phyloP scores from a whole-genome alignment of 306 rosid species.

The Dalbergia cultrata region DNA sequence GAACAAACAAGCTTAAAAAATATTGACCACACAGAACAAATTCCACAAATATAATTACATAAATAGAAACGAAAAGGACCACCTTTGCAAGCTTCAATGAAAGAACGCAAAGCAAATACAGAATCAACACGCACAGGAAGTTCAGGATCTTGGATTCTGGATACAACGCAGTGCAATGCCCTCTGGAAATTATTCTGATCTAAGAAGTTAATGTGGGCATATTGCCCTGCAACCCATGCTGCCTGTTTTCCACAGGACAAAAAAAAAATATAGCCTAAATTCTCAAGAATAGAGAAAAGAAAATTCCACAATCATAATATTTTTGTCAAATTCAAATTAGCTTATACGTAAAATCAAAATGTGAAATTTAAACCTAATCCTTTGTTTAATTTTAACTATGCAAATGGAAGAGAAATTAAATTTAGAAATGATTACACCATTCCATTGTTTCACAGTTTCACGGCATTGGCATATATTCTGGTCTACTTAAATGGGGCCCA shows the following conservation, averaged over 20 bases:
- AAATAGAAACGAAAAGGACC: background rate
- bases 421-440: background rate
- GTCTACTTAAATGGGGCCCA: background rate
- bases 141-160: constrained; percentile 91
- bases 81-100: constrained; percentile 98
- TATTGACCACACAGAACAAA: background rate
- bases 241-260: constrained; percentile 64
- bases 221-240: constrained; percentile 99
- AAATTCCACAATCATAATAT: background rate
- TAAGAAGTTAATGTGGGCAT: constrained; percentile 85
- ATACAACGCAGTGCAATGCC: constrained; percentile 92
- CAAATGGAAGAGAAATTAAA: background rate
- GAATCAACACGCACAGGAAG: constrained; percentile 99
- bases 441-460: background rate
- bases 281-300: background rate
- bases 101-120: constrained; percentile 94
- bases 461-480: background rate
- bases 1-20: constrained; percentile 11
- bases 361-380: background rate
- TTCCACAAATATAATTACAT: background rate
- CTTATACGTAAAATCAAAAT: background rate
- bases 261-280: background rate
- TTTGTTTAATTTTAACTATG: background rate
- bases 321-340: constrained; percentile 1
- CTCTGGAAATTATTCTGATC: constrained; percentile 84